Evolutionary conservation across 1,139 yeast genomes (phyloP), one percentile per base, ranked within the genome.

Genomic region (Meyerozyma guilliermondii): DNA sequence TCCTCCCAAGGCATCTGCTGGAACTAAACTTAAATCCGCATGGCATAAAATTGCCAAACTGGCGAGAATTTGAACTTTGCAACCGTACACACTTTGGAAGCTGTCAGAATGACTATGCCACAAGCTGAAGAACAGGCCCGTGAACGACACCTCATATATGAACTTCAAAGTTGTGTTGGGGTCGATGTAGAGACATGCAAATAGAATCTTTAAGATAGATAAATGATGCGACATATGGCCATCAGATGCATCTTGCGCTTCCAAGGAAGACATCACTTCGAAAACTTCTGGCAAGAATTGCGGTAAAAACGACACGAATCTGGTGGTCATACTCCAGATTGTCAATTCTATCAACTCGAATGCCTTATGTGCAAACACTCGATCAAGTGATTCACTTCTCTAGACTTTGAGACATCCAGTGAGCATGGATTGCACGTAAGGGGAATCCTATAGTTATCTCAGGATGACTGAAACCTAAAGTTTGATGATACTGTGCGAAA

Each of bases 41-140:
- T 60, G 65, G 41, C 59, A 53, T 13, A 71, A 48, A 22, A 73
- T 57, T 4, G 71, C 49, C 43, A 68, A 54, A 28, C 66, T 55
- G 1, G 78, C 68, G 53, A 77, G 59, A 5, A 76, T 69, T 55
- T 78, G 81, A 38, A 78, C 60, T 53, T 78, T 78, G 49, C 80
- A 68, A 20, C 81, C 83, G 48, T 76, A 77, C 16, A 77, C 82
- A 54, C 80, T 76, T 49, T 69, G 74, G 61, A 76, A 72, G 48
- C 69, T 71, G 27, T 60, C 68, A 30, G 72, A 65, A 50, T 75
- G 63, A 47, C 71, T 66, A 47, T 76, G 63, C 81, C 81, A 77
- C 46, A 76, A 61, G 46, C 70, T 68, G 56, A 66, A 66, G 50
- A 75, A 73, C 34, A 63, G 56, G 30, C 58, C 55, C 7, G 63